Evolutionary conservation across 2,329 filamentous ascomycete species (phyloP), one percentile per base, ranked within the genome.

Genomic region (Neonectria faginata): DNA sequence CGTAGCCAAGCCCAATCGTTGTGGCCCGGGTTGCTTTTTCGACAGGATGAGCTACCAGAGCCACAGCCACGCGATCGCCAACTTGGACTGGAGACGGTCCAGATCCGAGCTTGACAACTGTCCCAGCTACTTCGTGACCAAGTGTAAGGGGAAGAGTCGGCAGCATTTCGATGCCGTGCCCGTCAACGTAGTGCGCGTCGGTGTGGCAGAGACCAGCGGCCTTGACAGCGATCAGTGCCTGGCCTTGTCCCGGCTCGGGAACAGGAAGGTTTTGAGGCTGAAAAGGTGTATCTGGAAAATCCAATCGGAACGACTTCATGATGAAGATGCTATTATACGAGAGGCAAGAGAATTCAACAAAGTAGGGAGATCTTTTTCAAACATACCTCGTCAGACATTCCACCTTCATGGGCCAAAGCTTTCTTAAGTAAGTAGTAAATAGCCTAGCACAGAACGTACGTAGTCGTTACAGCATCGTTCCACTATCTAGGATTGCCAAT

Each of bases 171-270:
- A 47, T 53, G 14, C 50, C 61, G 36, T 55, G 50, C n/a, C 64
- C 52, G 22, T 66, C 50, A 8, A 59, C 39, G 53, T 59, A 39
- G 61, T 66, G 60, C 18, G 56, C 45, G 41, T 66, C 64, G 5
- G 60, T 56, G n/a, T 66, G 60, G 14, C 64, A 66, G 16, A 66
- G 64, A 22, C 64, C 64, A 20, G 64, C 60, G 1, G 60, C 64
- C 10, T 57, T 60, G 51, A 63, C 56, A 16, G 54, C 36, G 31
- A 66, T 66, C 14, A 66, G 45, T 39, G 52, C 52, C 44, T 66
- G 60, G 8, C 60, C 60, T 39, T 45, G 36, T 33, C 27, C 39
- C 9, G 64, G 64, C 27, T 66, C 51, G 20, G 60, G 64, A 33
- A 57, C 54, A 18, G 64, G 60, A 25, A 66, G 7, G 6, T 14